Evolutionary conservation across 768 basidiomycete species (phyloP).

Genomic region (Boletus subcaerulescens): DNA sequence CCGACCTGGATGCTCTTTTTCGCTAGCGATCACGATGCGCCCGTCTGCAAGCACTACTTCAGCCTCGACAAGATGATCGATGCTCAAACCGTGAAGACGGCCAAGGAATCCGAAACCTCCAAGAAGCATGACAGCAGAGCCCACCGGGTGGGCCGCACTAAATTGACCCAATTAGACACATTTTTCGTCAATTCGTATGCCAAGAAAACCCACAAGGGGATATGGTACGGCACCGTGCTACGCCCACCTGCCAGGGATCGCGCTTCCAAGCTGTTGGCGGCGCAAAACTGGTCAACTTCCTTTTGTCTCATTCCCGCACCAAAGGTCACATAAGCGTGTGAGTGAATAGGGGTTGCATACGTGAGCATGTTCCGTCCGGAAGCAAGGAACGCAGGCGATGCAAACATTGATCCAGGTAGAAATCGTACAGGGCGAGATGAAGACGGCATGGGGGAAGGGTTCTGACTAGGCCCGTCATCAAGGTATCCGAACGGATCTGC

Average conservation of each 20-base stretch:
- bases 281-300: constrained; percentile 75
- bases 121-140: constrained; percentile 76
- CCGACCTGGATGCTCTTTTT: constrained; percentile 67
- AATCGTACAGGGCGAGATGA: constrained; percentile 21
- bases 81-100: constrained; percentile 77
- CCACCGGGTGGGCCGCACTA: constrained; percentile 79
- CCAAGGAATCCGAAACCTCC: constrained; percentile 91
- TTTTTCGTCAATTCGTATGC: background rate
- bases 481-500: constrained; percentile 65
- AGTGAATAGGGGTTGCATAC: constrained; percentile 57
- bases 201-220: constrained; percentile 60
- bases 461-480: constrained; percentile 35
- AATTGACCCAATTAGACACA: constrained; percentile 1
- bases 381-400: constrained; percentile 31
- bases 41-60: constrained; percentile 93
- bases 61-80: constrained; percentile 88
- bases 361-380: constrained; percentile 41
- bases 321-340: constrained; percentile 80
- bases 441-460: constrained; percentile 21
- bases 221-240: constrained; percentile 70
- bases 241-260: constrained; percentile 47
- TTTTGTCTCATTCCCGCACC: constrained; percentile 85
- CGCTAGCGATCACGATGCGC: constrained; percentile 72
- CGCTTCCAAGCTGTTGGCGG: constrained; percentile 62
- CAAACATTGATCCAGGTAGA: constrained; percentile 34